Evolutionary conservation across 2,329 filamentous ascomycete species (phyloP), one percentile per base, ranked within the genome.

Genomic region (Stemphylium vesicarium): DNA sequence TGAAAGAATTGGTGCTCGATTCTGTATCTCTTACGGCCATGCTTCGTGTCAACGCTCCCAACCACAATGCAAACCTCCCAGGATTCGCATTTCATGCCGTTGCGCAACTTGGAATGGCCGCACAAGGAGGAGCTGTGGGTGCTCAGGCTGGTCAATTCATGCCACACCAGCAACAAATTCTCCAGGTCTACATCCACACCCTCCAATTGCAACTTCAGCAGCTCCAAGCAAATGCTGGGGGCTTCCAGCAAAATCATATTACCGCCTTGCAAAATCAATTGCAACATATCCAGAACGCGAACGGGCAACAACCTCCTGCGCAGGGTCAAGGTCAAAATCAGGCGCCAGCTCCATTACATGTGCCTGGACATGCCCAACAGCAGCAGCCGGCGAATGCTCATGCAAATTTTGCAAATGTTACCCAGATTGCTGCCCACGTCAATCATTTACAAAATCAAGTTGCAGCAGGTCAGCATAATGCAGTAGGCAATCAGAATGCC

Each of bases 21-120:
- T 87, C 86, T 0, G 84, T 90, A 0, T 91, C 88, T 6, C 73
- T 90, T 35, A 85, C 83, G 12, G 69, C 63, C 9, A 43, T 68
- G 4, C 57, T 71, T 16, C 61, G 64, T 36, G 52, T 55, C 26
- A 49, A 40, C 20, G 26, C 37, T 10, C 24, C 45, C 15, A 49
- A 46, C 15, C 44, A 29, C 9, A 60, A 63, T 31, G 47, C 38
- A 24, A 45, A 55, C 31, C 32, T 45, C 2, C 49, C 48, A 43
- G 51, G 29, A 26, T 26, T 36, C 32, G 45, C 22, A 15, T 24
- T 50, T 5, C 50, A 32, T 31, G 24, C 33, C 15, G 32, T 31
- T 35, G 48, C 39, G 36, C 47, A 39, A 35, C n/a, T 39, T 20
- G 53, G 36, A 22, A 44, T 51, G 31, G 36, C 33, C 33, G 45